A percentile compares a stretch with the other conserved stretches of the same genome.
Evolutionary conservation across 805 yeast species (phyloP).

Genomic region (Spathaspora passalidarum): DNA sequence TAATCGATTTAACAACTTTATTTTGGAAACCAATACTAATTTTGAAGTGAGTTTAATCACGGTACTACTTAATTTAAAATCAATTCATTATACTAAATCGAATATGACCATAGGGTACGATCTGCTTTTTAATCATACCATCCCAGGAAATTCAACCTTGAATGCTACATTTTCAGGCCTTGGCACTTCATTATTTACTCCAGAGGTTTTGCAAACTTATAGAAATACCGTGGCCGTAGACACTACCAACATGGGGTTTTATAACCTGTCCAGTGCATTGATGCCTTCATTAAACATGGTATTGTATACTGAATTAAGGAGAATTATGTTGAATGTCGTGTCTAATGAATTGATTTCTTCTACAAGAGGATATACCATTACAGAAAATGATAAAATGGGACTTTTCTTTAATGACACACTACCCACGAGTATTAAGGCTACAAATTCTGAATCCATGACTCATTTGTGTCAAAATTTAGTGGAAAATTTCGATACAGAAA

Average conservation of each 20-base stretch:
- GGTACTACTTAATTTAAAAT: constrained; percentile 17
- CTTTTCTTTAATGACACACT: constrained; percentile 9
- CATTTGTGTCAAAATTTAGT: constrained; percentile 5
- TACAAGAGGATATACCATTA: constrained; percentile 18
- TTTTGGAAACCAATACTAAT: constrained; percentile 28
- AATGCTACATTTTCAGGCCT: constrained; percentile 19
- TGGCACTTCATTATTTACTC: constrained; percentile 23
- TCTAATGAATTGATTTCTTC: constrained; percentile 17
- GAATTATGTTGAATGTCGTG: constrained; percentile 26
- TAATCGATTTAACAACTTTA: constrained; percentile 15
- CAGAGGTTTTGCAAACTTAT: constrained; percentile 18
- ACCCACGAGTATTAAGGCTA: background rate
- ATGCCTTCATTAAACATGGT: constrained; percentile 29
- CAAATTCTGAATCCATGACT: background rate
- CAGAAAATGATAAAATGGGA: constrained; percentile 17
- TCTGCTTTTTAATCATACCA: background rate
- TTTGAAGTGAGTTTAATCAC: constrained; percentile 32
- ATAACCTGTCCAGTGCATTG: constrained; percentile 17
- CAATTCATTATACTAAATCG: constrained; percentile 4
- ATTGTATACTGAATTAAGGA: constrained; percentile 22
- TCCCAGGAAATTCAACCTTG: constrained; percentile 28
- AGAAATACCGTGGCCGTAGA: background rate
- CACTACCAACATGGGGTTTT: constrained; percentile 11
- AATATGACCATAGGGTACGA: constrained; percentile 8
- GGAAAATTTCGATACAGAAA: constrained; percentile 1